Conservation (phyloP, 352 stramenopile species). For the Halophytophthora polymorphica region DNA sequence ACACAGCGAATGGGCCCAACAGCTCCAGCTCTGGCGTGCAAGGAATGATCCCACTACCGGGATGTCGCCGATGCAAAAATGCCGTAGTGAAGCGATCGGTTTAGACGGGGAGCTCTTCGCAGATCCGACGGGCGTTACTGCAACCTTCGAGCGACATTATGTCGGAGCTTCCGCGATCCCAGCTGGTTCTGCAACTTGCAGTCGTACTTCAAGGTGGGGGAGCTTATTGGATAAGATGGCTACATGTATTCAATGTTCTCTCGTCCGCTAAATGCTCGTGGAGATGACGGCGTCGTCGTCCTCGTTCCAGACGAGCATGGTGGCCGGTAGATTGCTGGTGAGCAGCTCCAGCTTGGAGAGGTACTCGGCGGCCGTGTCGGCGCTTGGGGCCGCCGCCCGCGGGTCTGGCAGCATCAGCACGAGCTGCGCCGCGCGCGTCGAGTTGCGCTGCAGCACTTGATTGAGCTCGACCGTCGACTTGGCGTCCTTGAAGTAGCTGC, state of each 20-base stretch:
- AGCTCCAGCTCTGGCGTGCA: neutral
- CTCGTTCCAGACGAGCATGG: constrained; percentile 50
- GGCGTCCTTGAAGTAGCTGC: constrained; percentile 5
- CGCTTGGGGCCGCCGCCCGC: neutral
- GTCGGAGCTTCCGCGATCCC: neutral
- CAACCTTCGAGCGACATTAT: neutral
- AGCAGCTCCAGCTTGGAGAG: constrained; percentile 33
- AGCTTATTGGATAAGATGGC: neutral
- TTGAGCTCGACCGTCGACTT: constrained; percentile 40
- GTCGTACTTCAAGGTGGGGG: too few species aligned
- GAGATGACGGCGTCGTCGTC: constrained; percentile 42
- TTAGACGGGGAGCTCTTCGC: constrained; percentile 1
- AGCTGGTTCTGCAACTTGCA: too few species aligned
- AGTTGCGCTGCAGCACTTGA: constrained; percentile 45
- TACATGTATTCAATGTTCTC: constrained; percentile 1
- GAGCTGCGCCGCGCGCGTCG: constrained; percentile 34
- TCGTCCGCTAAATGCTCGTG: constrained; percentile 20
- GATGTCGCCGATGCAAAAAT: neutral
- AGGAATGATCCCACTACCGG: neutral
- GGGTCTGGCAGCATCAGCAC: constrained; percentile 45
- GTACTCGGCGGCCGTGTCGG: constrained; percentile 14
- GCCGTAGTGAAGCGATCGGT: neutral
- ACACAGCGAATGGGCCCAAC: neutral
- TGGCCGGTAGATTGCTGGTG: constrained; percentile 44
- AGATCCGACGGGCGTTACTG: neutral